Evolutionary conservation across 306 rosid genomes (phyloP).

Genomic region (Lagenaria siceraria): DNA sequence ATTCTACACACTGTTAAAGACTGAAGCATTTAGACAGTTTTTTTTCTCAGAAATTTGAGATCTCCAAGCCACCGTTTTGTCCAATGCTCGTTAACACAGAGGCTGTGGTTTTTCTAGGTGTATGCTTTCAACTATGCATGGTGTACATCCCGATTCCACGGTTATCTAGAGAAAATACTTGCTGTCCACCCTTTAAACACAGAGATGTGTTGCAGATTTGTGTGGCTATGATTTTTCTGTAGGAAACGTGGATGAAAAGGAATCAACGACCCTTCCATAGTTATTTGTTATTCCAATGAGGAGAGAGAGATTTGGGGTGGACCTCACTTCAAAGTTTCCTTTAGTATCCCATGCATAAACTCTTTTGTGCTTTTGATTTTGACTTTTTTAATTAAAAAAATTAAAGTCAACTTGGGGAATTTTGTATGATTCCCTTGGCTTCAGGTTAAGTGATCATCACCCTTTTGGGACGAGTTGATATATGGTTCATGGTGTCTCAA

Average conservation of each 20-base stretch:
- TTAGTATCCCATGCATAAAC: neutral
- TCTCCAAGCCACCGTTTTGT: neutral
- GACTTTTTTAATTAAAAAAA: too few species aligned
- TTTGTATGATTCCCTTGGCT: neutral
- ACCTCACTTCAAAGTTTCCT: neutral
- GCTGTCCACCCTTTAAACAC: neutral
- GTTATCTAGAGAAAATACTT: neutral
- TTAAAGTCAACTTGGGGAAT: neutral
- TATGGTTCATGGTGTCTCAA: neutral
- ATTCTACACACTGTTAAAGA: neutral
- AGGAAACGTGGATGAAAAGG: neutral
- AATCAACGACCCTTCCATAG: neutral
- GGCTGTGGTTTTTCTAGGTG: neutral
- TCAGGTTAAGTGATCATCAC: neutral
- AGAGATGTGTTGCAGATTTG: neutral
- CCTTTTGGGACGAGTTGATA: neutral
- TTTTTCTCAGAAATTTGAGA: neutral
- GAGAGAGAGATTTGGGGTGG: neutral
- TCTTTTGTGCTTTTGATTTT: neutral
- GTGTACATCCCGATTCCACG: neutral
- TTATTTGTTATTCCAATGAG: neutral
- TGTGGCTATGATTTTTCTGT: neutral
- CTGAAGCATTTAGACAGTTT: neutral
- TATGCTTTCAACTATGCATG: neutral
- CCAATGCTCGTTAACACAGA: neutral